These are phyloP conservation scores for Ilyonectria sp. DNA, from an alignment of 2,329 filamentous ascomycete genomes.

Conservation along the genomic window DNA sequence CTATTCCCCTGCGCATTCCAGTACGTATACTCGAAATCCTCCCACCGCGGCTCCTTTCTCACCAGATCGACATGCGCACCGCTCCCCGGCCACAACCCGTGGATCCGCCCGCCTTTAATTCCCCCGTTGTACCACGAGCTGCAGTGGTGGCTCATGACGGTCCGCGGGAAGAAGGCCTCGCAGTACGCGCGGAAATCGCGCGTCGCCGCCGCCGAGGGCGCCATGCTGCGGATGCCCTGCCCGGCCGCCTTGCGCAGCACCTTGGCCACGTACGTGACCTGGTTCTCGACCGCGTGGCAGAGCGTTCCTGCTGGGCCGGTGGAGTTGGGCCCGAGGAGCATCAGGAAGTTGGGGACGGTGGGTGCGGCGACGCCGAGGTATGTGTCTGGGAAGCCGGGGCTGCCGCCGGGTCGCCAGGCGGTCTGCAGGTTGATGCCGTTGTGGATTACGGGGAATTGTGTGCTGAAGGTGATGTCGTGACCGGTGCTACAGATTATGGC, in stretches of 20 bases:
- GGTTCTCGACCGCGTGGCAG: constrained; percentile 15
- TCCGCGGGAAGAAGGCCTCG: constrained; percentile 18
- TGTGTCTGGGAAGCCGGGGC: constrained; percentile 6
- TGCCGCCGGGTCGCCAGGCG: constrained; percentile 11
- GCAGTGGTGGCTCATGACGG: constrained; percentile 18
- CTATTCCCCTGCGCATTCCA: constrained; percentile 5
- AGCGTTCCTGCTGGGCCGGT: constrained; percentile 12
- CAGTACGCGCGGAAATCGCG: constrained; percentile 17
- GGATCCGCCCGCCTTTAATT: constrained; percentile 4
- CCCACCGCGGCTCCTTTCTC: constrained; percentile 16
- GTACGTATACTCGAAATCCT: constrained; percentile 17
- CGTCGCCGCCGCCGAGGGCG: constrained; percentile 1
- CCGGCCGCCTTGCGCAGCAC: constrained; percentile 16
- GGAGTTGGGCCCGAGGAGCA: constrained; percentile 5
- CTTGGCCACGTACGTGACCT: constrained; percentile 15
- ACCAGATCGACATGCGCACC: constrained; percentile 15
- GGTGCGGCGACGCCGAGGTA: constrained; percentile 15
- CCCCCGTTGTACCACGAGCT: constrained; percentile 26
- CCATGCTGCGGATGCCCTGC: constrained; percentile 19
- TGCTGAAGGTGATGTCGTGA: constrained; percentile 7
- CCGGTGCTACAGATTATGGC: constrained; percentile 20
- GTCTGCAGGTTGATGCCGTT: constrained; percentile 4
- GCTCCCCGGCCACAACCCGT: constrained; percentile 22
- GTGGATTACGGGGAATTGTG: constrained; percentile 10
- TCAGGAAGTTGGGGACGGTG: constrained; percentile 10